These are phyloP conservation scores for Huntiella omanensis DNA, from an alignment of 2,329 filamentous ascomycete genomes.

Conservation along the genomic window DNA sequence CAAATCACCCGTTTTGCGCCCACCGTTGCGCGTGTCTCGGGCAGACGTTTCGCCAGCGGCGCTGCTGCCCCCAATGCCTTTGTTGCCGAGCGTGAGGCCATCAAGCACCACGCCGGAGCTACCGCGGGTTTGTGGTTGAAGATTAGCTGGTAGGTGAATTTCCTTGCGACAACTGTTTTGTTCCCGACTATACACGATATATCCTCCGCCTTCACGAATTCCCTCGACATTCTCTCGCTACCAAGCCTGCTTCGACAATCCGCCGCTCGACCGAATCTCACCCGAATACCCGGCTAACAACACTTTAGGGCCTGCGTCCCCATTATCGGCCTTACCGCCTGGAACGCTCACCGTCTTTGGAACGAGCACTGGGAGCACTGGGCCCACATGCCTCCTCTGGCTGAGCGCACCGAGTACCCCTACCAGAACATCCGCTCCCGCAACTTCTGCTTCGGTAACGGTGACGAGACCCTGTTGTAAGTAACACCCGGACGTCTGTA, in stretches of 20 bases:
- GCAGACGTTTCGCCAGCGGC: constrained; percentile 55
- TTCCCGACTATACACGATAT: not conserved
- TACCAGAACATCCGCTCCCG: constrained; percentile 97
- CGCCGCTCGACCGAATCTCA: not conserved
- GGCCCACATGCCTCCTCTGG: constrained; percentile 63
- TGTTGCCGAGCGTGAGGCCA: constrained; percentile 74
- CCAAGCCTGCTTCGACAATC: not conserved
- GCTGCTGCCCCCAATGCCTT: constrained; percentile 64
- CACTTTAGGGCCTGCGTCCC: constrained; percentile 52
- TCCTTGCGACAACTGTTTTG: not conserved
- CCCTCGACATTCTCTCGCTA: not conserved
- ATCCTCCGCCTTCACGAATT: not conserved
- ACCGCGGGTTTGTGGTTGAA: constrained; percentile 94
- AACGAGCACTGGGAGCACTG: constrained; percentile 95
- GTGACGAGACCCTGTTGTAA: constrained; percentile 73
- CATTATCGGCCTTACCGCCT: constrained; percentile 45
- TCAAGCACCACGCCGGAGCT: constrained; percentile 74
- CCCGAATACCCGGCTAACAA: not conserved
- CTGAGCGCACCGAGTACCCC: constrained; percentile 82
- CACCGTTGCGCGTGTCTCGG: constrained; percentile 34
- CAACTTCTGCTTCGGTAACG: constrained; percentile 90
- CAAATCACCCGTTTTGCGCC: constrained; percentile 44
- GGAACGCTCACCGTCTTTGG: constrained; percentile 86
- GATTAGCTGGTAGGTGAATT: constrained; percentile 55
- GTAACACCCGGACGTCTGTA: constrained; percentile 16